These are phyloP conservation scores for Diplodia scrobiculata DNA, from an alignment of 2,329 filamentous ascomycete genomes.

Conservation along the genomic window DNA sequence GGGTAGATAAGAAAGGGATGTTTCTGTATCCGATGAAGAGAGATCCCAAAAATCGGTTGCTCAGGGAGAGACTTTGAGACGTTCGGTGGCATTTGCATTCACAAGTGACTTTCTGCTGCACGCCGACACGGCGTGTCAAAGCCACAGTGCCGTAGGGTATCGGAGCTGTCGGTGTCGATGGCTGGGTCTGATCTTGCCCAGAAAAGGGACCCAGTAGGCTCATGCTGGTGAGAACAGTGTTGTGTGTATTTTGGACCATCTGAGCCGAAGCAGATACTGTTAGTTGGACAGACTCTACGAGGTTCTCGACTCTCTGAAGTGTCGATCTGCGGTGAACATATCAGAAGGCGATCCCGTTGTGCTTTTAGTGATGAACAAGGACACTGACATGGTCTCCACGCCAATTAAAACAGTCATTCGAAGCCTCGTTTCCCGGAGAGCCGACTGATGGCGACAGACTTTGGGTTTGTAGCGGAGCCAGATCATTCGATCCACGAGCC, in stretches of 20 bases:
- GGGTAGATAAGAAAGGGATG: not conserved
- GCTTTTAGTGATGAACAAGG: not conserved
- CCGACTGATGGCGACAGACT: not conserved
- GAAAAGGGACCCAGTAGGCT: not conserved
- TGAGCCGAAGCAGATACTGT: not conserved
- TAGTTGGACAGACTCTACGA: not conserved
- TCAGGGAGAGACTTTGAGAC: not conserved
- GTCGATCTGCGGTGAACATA: not conserved
- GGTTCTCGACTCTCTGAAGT: not conserved
- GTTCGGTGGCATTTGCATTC: conserved; percentile 9
- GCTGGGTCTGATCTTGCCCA: not conserved
- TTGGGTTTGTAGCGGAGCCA: conserved; percentile 6
- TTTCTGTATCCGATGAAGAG: conserved; percentile 8
- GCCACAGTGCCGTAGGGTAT: not conserved
- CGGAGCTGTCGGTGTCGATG: not conserved
- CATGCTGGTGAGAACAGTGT: not conserved
- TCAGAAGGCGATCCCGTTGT: not conserved
- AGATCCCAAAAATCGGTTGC: not conserved
- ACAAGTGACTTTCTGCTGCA: not conserved
- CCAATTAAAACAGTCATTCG: not conserved
- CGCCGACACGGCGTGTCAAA: not conserved
- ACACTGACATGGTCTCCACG: not conserved
- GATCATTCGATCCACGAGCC: not conserved
- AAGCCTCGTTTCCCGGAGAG: not conserved
- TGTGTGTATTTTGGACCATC: not conserved